These are phyloP conservation scores for Thelonectria discophora DNA, from an alignment of 2,329 filamentous ascomycete genomes.

Conservation along the genomic window DNA sequence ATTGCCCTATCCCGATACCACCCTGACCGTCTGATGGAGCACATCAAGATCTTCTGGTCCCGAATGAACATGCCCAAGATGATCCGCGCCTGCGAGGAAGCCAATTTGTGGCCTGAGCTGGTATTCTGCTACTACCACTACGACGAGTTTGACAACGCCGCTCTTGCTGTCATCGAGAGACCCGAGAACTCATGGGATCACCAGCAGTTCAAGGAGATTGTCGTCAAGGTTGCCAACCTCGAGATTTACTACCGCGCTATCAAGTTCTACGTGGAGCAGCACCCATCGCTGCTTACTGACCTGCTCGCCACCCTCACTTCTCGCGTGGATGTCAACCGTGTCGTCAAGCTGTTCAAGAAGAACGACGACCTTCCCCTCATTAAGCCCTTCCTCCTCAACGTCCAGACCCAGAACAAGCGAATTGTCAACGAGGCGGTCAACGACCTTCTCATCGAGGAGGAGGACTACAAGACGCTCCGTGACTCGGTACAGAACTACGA, in stretches of 20 bases:
- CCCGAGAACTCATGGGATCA: constrained; percentile 99
- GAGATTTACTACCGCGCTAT: constrained; percentile 99
- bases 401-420: constrained; percentile 97
- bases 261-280: constrained; percentile 97
- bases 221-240: constrained; percentile 96
- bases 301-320: constrained; percentile 90
- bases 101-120: constrained; percentile 95
- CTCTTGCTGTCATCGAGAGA: constrained; percentile 96
- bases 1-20: constrained; percentile 95
- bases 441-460: constrained; percentile 96
- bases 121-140: constrained; percentile 99
- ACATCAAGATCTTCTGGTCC: constrained; percentile 98
- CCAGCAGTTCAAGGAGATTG: constrained; percentile 98
- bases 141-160: constrained; percentile 97
- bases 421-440: constrained; percentile 98
- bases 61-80: constrained; percentile 98
- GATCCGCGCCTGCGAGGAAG: constrained; percentile 91
- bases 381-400: constrained; percentile 97
- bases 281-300: constrained; percentile 95
- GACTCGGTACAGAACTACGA: constrained; percentile 99
- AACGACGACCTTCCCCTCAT: constrained; percentile 98
- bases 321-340: constrained; percentile 96
- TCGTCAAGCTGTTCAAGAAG: constrained; percentile 99
- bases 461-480: constrained; percentile 97
- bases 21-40: constrained; percentile 96